These are phyloP conservation scores for Phialocephala sp. DNA, from an alignment of 2,329 filamentous ascomycete species.

Conservation along the genomic window DNA sequence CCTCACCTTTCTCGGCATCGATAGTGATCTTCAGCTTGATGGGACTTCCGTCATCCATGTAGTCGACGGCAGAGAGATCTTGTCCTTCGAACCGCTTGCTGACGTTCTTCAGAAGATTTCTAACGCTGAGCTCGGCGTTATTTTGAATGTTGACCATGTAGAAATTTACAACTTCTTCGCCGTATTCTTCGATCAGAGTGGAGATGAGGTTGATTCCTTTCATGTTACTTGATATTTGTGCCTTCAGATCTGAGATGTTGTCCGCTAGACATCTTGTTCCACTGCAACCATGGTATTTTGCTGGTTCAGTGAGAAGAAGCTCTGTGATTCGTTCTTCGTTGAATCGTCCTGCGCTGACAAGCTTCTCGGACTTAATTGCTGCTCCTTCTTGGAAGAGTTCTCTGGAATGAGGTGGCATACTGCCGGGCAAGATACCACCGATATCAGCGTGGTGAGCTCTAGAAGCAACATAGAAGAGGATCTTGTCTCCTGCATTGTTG, in stretches of 20 bases:
- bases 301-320: conserved; percentile 74
- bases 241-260: conserved; percentile 86
- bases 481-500: conserved; percentile 65
- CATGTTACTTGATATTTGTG: conserved; percentile 85
- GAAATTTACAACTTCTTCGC: conserved; percentile 76
- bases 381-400: conserved; percentile 70
- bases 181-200: conserved; percentile 77
- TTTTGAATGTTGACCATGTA: conserved; percentile 85
- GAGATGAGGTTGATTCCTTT: conserved; percentile 82
- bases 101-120: conserved; percentile 75
- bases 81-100: conserved; percentile 70
- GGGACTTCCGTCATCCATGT: conserved; percentile 86
- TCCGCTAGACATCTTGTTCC: conserved; percentile 81
- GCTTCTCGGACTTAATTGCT: conserved; percentile 68
- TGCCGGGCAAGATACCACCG: conserved; percentile 79
- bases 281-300: conserved; percentile 75
- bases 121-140: conserved; percentile 79
- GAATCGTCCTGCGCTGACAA: conserved; percentile 79
- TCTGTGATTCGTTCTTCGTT: conserved; percentile 78
- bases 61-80: conserved; percentile 76
- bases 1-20: conserved; percentile 74
- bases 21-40: conserved; percentile 79
- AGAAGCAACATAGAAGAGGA: conserved; percentile 80
- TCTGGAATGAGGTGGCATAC: conserved; percentile 79
- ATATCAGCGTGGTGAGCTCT: conserved; percentile 81